Conservation (phyloP, 1,139 yeast species). For the Saccharomyces hybrid region DNA sequence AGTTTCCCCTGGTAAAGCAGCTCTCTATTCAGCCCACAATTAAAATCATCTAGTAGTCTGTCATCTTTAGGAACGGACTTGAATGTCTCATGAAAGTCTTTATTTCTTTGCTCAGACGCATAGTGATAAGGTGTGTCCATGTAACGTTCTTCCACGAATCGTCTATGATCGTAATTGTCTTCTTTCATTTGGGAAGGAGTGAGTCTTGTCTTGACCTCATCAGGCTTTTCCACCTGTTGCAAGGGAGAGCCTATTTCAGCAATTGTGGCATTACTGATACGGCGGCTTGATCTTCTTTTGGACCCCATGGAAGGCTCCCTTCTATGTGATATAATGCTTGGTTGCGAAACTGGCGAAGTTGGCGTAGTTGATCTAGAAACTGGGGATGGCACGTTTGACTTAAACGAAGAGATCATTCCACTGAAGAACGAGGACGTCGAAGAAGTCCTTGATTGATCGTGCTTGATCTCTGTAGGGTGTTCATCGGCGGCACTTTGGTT, state of each 20-base stretch:
- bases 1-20: slow-evolving; percentile 86
- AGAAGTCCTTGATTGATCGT: background rate
- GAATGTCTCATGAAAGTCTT: slow-evolving; percentile 75
- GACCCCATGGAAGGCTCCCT: slow-evolving; percentile 11
- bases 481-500: background rate
- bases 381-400: slow-evolving; percentile 1
- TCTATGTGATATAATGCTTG: slow-evolving; percentile 15
- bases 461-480: background rate
- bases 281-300: slow-evolving; percentile 5
- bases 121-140: slow-evolving; percentile 40
- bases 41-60: slow-evolving; percentile 73
- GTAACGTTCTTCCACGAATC: slow-evolving; percentile 37
- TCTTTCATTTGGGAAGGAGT: slow-evolving; percentile 1
- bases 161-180: slow-evolving; percentile 28
- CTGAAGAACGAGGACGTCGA: slow-evolving; percentile 10
- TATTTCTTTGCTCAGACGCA: slow-evolving; percentile 64
- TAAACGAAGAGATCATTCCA: slow-evolving; percentile 15
- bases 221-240: slow-evolving; percentile 8
- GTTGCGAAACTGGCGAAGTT: slow-evolving; percentile 8
- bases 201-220: slow-evolving; percentile 6
- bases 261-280: slow-evolving; percentile 3
- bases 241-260: slow-evolving; percentile 2
- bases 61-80: slow-evolving; percentile 62
- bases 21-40: slow-evolving; percentile 86
- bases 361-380: slow-evolving; percentile 2